phyloP scores from a whole-genome alignment of 2,329 filamentous ascomycete genomes.

The Fusarium clavum region DNA sequence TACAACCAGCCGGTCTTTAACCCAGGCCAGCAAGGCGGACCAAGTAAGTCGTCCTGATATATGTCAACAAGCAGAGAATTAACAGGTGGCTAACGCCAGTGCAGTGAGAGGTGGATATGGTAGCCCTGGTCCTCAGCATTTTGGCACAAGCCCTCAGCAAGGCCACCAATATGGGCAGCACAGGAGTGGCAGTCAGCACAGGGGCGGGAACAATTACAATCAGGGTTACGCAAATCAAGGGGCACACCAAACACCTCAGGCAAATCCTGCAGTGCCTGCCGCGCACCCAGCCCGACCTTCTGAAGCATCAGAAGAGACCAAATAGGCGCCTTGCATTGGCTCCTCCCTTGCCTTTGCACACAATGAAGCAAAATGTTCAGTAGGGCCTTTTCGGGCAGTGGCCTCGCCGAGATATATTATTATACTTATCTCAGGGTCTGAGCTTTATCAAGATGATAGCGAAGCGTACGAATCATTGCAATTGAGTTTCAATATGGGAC shows the following conservation, averaged over 20 bases:
- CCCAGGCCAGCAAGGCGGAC: slow-evolving; percentile 73
- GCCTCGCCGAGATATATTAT: slow-evolving; percentile 40
- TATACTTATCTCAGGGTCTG: slow-evolving; percentile 42
- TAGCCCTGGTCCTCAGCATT: slow-evolving; percentile 70
- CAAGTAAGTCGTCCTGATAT: slow-evolving; percentile 70
- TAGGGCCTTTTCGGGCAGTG: slow-evolving; percentile 38
- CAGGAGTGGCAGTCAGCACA: slow-evolving; percentile 63
- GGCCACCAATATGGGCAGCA: slow-evolving; percentile 71
- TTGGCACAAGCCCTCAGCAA: slow-evolving; percentile 73
- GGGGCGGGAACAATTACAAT: slow-evolving; percentile 66
- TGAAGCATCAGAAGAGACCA: slow-evolving; percentile 59
- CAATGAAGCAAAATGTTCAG: slow-evolving; percentile 39
- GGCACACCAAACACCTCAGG: slow-evolving; percentile 56
- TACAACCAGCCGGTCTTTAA: slow-evolving; percentile 80
- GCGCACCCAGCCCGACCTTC: slow-evolving; percentile 49
- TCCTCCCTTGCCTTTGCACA: slow-evolving; percentile 13
- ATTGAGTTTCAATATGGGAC: slow-evolving; percentile 39
- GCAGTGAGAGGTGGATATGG: slow-evolving; percentile 72
- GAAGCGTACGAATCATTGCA: slow-evolving; percentile 40
- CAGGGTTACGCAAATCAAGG: slow-evolving; percentile 63
- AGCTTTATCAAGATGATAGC: slow-evolving; percentile 31
- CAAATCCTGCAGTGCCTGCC: slow-evolving; percentile 51
- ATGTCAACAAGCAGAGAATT: slow-evolving; percentile 24
- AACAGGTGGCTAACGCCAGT: slow-evolving; percentile 54
- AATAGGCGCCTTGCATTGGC: slow-evolving; percentile 49